Evolutionary conservation across 176 grass and related monocot genomes (phyloP).

Genomic region (Eleusine indica): DNA sequence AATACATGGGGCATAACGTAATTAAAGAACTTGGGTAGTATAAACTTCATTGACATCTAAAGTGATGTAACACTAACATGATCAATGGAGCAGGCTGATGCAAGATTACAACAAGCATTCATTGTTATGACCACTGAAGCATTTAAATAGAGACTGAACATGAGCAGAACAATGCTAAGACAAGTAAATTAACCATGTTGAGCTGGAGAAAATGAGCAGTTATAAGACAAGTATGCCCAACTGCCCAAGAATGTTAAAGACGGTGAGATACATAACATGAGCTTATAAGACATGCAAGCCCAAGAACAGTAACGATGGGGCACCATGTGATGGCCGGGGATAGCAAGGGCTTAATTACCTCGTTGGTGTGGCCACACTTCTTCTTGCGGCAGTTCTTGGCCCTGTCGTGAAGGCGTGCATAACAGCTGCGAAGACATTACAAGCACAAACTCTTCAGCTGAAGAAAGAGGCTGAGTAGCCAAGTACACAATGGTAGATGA

Average conservation of each 20-base stretch:
- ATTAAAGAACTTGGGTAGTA: background rate
- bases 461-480: background rate
- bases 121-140: background rate
- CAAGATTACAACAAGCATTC: background rate
- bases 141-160: too few species aligned
- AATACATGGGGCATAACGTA: background rate
- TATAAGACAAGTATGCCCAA: background rate
- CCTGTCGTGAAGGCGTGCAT: conserved; percentile 23
- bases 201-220: too few species aligned
- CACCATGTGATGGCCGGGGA: too few species aligned
- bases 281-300: too few species aligned
- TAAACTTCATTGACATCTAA: conserved; percentile 9
- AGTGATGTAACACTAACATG: background rate
- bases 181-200: too few species aligned
- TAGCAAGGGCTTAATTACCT: conserved; percentile 12
- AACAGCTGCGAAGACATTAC: conserved; percentile 36
- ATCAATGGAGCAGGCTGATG: background rate
- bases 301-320: too few species aligned
- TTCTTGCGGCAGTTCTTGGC: conserved; percentile 1
- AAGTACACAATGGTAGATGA: background rate
- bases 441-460: background rate
- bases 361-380: background rate
- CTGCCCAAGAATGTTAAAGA: background rate
- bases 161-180: too few species aligned
- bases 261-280: background rate